A percentile compares a stretch with the other conserved stretches of the same genome.
Conservation (phyloP, 2,329 filamentous ascomycete species). For the Passalora sequoiae region DNA sequence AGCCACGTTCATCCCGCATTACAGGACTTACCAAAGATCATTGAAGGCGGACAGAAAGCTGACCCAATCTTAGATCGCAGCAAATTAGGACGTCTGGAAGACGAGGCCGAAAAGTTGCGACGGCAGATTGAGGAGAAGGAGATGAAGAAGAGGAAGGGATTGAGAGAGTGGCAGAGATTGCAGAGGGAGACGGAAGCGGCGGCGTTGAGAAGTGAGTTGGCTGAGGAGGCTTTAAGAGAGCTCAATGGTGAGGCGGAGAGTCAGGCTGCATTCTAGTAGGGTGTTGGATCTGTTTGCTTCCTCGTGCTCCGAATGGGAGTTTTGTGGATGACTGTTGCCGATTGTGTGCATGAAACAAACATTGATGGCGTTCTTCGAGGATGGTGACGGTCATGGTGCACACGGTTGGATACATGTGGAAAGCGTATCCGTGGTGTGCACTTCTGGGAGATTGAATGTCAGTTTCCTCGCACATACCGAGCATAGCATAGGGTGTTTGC, state of each 20-base stretch:
- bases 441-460: no score
- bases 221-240: conserved; percentile 42
- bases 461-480: no score
- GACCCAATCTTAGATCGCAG: conserved; percentile 41
- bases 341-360: no score
- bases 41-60: conserved; percentile 42
- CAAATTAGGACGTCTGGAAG: conserved; percentile 43
- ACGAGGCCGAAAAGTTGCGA: conserved; percentile 44
- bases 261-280: conserved; percentile 26
- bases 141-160: conserved; percentile 38
- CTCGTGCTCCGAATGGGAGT: no score
- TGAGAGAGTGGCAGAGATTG: conserved; percentile 45
- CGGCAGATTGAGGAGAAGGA: conserved; percentile 46
- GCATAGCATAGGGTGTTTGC: no score
- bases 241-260: conserved; percentile 26
- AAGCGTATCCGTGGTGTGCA: no score
- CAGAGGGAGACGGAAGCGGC: conserved; percentile 42
- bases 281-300: conserved; percentile 2
- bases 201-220: conserved; percentile 43
- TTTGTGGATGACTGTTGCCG: no score
- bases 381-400: no score
- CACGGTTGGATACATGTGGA: no score
- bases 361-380: no score
- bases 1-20: conserved; percentile 39
- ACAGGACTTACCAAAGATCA: conserved; percentile 40